Evolutionary conservation across 2,329 filamentous ascomycete species (phyloP).

Genomic region (Fusarium chuoi): DNA sequence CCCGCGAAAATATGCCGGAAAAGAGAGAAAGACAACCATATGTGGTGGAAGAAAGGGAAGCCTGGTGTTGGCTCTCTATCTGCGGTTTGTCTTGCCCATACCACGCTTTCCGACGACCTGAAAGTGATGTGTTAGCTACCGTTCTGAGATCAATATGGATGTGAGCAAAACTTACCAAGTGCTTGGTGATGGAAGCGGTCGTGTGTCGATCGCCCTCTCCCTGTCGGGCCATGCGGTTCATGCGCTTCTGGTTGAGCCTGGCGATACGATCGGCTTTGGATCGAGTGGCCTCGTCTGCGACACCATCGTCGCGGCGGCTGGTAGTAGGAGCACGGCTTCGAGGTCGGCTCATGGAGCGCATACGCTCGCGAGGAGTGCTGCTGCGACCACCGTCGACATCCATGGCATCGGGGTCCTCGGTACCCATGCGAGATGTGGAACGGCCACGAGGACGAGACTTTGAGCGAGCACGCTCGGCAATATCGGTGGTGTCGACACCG

Average conservation of each 20-base stretch:
- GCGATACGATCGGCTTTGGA: slow-evolving; percentile 85
- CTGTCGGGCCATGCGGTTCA: slow-evolving; percentile 97
- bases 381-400: slow-evolving; percentile 66
- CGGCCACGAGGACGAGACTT: slow-evolving; percentile 75
- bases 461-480: slow-evolving; percentile 77
- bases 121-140: slow-evolving; percentile 15
- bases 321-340: slow-evolving; percentile 71
- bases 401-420: slow-evolving; percentile 78
- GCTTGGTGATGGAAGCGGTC: slow-evolving; percentile 83
- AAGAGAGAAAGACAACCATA: slow-evolving; percentile 38
- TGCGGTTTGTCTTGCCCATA: slow-evolving; percentile 86
- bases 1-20: slow-evolving; percentile 38
- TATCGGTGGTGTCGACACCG: slow-evolving; percentile 82
- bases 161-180: slow-evolving; percentile 74
- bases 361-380: slow-evolving; percentile 61
- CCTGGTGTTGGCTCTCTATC: slow-evolving; percentile 56
- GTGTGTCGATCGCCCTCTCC: slow-evolving; percentile 96
- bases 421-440: slow-evolving; percentile 70
- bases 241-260: slow-evolving; percentile 96
- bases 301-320: slow-evolving; percentile 81
- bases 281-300: slow-evolving; percentile 72
- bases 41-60: slow-evolving; percentile 28
- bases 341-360: slow-evolving; percentile 78
- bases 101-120: slow-evolving; percentile 91
- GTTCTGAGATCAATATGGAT: neutral